Percentiles rank a stretch among this genome's conserved stretches.
Conservation (phyloP, 306 rosid species). For the Fagus sylvatica region DNA sequence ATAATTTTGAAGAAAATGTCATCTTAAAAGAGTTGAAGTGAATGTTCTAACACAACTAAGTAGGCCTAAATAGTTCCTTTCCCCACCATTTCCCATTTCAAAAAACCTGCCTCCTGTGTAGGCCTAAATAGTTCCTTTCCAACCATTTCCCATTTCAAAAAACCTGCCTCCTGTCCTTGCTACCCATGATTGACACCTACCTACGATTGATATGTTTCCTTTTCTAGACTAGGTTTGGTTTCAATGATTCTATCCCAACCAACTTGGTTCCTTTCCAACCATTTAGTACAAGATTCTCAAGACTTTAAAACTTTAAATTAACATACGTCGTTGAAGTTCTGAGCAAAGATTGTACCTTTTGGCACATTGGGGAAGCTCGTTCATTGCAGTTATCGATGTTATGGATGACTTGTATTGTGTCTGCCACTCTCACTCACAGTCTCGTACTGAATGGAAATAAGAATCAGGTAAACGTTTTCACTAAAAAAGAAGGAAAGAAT, state of each 20-base stretch:
- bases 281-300: neutral
- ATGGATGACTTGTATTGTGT: slow-evolving; percentile 27
- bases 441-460: neutral
- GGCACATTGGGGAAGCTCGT: slow-evolving; percentile 2
- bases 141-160: no score
- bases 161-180: no score
- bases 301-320: neutral
- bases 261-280: slow-evolving; percentile 21
- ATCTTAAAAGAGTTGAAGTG: no score
- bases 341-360: neutral
- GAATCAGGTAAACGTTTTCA: slow-evolving; percentile 14
- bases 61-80: no score
- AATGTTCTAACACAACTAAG: no score
- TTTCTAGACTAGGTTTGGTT: no score
- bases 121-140: no score
- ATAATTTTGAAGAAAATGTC: no score
- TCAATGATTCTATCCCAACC: neutral
- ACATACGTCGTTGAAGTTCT: neutral
- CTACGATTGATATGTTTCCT: no score
- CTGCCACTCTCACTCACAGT: slow-evolving; percentile 35
- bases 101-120: no score
- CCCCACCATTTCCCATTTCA: no score
- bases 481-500: neutral
- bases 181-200: no score
- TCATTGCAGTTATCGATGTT: slow-evolving; percentile 29